Base-by-base conservation (phyloP, 345 rosid species). In the Hibiscus syriacus region DNA sequence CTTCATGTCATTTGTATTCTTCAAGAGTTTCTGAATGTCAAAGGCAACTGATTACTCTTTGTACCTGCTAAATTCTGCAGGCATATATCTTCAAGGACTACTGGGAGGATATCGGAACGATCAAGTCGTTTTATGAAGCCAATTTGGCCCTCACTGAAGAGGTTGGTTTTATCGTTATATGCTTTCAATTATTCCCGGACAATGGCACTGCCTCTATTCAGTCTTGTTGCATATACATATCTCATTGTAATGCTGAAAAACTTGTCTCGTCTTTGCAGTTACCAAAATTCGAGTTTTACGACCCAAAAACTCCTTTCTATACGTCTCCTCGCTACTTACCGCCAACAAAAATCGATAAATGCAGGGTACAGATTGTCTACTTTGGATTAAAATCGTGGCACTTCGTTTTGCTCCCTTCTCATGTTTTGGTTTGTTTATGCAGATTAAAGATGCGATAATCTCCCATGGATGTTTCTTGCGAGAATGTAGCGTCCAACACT, bases 71-170 rank as follows among this genome's bases (percentile, higher is more conserved):
- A 45, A 16, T 45, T 14, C 19, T 0, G 49, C 77, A 92, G 98
- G 90, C 83, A 58, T 93, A 87, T 77, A 57, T 83, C 14, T 93
- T 83, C 75, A 77, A 79, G 79, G 98, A 93, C 77, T 93, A 93
- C 68, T 93, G 97, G 94, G 97, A 93, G 72, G 98, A 93, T 61
- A 93, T 93, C 2, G 98, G 98, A 79, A 93, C 97, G 19, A 86
- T 93, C 57, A 86, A 76, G 77, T 75, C 96, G 66, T 93, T 93
- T 71, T 88, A 90, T 30, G 96, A 93, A 79, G 97, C 97, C 71
- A 93, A 93, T 78, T 73, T 93, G 66, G 98, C 92, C 70, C 97
- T 93, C 20, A 84, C 96, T 5, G 90, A 89, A 68, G 92, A 93
- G 94, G 97, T 90, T 74, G 49, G 73, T 64, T 66, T 72, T 73